Conservation (phyloP, 305 asterid species). For the Coffea humblotiana region DNA sequence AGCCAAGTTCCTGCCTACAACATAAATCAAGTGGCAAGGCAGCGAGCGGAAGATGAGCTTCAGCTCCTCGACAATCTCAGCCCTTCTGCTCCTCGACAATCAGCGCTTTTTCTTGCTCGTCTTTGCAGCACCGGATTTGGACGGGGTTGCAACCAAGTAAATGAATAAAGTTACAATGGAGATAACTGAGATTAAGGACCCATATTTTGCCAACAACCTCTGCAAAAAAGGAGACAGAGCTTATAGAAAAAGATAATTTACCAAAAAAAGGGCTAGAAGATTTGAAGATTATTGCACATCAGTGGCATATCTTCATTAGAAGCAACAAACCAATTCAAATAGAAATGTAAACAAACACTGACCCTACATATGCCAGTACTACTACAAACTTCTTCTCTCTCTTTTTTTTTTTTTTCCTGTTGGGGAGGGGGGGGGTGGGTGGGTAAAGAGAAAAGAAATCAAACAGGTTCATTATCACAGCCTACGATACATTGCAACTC, state of each 20-base stretch:
- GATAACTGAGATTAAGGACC: constrained; percentile 68
- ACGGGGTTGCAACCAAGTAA: constrained; percentile 77
- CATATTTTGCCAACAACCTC: constrained; percentile 76
- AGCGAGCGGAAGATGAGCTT: background rate
- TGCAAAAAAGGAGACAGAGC: constrained; percentile 16
- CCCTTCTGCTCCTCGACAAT: constrained; percentile 11
- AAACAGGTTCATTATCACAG: background rate
- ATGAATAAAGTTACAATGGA: constrained; percentile 66
- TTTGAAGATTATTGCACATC: background rate
- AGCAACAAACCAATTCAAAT: background rate
- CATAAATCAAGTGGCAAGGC: constrained; percentile 7
- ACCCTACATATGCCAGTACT: background rate
- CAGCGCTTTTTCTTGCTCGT: constrained; percentile 94
- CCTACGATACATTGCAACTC: background rate
- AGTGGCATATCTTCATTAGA: background rate
- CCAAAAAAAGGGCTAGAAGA: background rate
- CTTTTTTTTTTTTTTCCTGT: too few species aligned
- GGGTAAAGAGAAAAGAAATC: background rate
- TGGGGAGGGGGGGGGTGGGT: too few species aligned
- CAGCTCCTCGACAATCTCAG: constrained; percentile 14
- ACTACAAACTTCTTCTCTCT: background rate
- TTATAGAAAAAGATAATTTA: background rate
- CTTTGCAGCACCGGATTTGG: constrained; percentile 65
- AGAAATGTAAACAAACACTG: background rate
- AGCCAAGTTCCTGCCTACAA: constrained; percentile 8